Evolutionary conservation across 2,329 filamentous ascomycete species (phyloP).

Genomic region (Aspergillus ochraceus): DNA sequence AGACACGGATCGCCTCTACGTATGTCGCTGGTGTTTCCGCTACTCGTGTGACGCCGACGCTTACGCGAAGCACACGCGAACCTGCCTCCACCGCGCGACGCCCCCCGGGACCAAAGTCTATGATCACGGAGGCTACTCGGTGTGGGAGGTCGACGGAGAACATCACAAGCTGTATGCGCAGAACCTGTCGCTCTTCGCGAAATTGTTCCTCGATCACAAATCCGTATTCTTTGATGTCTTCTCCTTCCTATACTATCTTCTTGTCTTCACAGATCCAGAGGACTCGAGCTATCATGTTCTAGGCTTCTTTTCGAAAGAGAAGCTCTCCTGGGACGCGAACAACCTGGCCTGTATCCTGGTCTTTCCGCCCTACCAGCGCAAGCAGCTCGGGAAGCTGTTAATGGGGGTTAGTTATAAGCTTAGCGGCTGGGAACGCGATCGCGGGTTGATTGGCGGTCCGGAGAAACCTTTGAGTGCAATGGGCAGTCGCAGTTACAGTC

Average conservation of each 20-base stretch:
- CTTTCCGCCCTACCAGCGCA: constrained; percentile 93
- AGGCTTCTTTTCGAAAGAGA: constrained; percentile 99
- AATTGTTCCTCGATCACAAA: constrained; percentile 97
- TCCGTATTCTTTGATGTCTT: constrained; percentile 97
- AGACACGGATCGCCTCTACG: constrained; percentile 66
- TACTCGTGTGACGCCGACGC: constrained; percentile 61
- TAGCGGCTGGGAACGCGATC: constrained; percentile 67
- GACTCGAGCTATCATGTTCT: constrained; percentile 61
- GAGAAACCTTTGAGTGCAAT: constrained; percentile 91
- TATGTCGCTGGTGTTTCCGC: constrained; percentile 92
- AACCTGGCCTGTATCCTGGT: constrained; percentile 95
- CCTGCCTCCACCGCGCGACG: constrained; percentile 56
- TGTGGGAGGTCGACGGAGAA: constrained; percentile 92
- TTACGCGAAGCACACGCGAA: constrained; percentile 40
- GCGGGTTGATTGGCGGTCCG: constrained; percentile 77
- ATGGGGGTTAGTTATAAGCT: constrained; percentile 96
- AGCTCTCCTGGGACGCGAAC: constrained; percentile 98
- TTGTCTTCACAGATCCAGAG: constrained; percentile 68
- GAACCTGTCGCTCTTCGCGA: constrained; percentile 92
- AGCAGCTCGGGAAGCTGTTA: constrained; percentile 80
- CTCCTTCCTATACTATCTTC: constrained; percentile 90
- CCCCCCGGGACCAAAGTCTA: constrained; percentile 76
- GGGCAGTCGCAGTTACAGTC: constrained; percentile 76
- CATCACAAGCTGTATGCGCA: constrained; percentile 87
- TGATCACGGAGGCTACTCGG: constrained; percentile 73